These are phyloP conservation scores for Helianthus tuberosus DNA, from an alignment of 129 eudicot species.

Conservation along the genomic window DNA sequence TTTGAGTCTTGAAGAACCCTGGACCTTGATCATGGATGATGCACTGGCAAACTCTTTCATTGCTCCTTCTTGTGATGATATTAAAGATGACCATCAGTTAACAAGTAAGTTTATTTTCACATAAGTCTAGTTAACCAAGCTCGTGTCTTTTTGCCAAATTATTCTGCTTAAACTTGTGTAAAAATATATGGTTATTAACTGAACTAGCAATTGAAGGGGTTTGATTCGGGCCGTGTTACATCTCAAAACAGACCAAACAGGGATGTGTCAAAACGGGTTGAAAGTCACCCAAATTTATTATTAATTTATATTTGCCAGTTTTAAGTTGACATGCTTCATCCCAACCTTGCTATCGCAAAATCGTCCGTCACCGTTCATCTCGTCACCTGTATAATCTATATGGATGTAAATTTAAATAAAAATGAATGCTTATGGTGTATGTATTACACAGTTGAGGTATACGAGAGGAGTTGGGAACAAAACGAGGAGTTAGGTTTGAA, in stretches of 20 bases:
- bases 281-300: neutral
- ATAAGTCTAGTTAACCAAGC: neutral
- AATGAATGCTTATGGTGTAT: neutral
- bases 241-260: neutral
- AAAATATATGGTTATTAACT: no score
- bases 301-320: neutral
- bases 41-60: constrained; percentile 84
- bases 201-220: no score
- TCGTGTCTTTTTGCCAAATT: neutral
- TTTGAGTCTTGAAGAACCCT: constrained; percentile 68
- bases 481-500: constrained; percentile 92
- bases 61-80: constrained; percentile 85
- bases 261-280: neutral
- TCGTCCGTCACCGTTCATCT: neutral
- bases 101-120: constrained; percentile 56
- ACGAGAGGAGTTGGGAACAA: constrained; percentile 93
- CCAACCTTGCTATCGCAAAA: no score
- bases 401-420: neutral
- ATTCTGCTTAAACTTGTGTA: neutral
- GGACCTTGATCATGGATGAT: constrained; percentile 90
- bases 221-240: neutral
- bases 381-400: neutral
- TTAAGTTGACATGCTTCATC: no score
- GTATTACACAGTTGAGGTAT: constrained; percentile 62
- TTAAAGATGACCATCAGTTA: constrained; percentile 72